Evolutionary conservation across 2,329 filamentous ascomycete genomes (phyloP), one percentile per base, ranked within the genome.

Genomic region (Myriangium duriaei): DNA sequence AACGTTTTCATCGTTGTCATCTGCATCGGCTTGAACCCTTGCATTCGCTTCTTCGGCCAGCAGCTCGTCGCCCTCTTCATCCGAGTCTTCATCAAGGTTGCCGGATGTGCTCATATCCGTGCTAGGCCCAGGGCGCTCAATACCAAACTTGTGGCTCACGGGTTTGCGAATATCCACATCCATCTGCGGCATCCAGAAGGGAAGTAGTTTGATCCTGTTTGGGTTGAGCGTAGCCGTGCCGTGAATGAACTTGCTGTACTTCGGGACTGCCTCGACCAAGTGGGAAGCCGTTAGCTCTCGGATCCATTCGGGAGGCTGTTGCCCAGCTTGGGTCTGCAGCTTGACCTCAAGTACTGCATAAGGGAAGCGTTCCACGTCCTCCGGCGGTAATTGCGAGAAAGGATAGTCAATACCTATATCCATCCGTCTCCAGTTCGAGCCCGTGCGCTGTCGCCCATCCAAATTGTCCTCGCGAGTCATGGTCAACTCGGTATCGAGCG

Each of bases 141-240:
- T 95, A 39, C 91, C 91, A 55, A 96, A 96, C 49, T 81, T 76
- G 51, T 91, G 85, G 3, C 76, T 85, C 18, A 77, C 74, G 1
- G 91, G 86, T 61, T 98, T 98, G 48, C 87, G 82, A 51, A 98
- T 98, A 54, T 98, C 91, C 15, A 92, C 77, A 48, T 93, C 79
- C 91, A 98, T 98, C 62, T 98, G 91, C 1, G 91, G 91, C 68
- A 88, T 83, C 91, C 91, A 98, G 67, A 84, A 98, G 1, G 91
- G 91, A 4, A 98, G 68, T 10, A 98, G 70, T 33, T 95, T 69
- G 59, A 98, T 98, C 39, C 81, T 76, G 31, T 78, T 72, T 0
- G 87, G 87, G 58, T 95, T 92, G 32, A 98, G 64, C 9, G 76
- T 82, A 7, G 88, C 88, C 2, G 80, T 86, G 42, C 91, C 91